Evolutionary conservation across 805 yeast species (phyloP).

Genomic region (Kodamaea jinghongensis): DNA sequence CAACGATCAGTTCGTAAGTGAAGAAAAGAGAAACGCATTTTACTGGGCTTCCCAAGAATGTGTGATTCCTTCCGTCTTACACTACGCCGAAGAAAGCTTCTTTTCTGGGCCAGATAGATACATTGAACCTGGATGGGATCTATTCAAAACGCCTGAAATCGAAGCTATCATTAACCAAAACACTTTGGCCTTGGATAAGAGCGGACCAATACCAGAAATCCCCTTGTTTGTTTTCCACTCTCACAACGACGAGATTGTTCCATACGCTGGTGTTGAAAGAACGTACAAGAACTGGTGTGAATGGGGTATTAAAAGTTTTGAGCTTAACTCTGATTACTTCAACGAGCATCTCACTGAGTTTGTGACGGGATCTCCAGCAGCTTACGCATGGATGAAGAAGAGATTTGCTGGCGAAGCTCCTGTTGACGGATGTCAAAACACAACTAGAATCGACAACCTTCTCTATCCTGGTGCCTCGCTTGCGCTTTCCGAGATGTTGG

Average conservation of each 20-base stretch:
- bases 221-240: conserved; percentile 12
- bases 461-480: conserved; percentile 35
- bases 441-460: conserved; percentile 48
- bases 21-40: not conserved
- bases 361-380: conserved; percentile 13
- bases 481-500: not conserved
- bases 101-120: not conserved
- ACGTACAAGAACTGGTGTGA: conserved; percentile 11
- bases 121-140: not conserved
- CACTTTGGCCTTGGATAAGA: not conserved
- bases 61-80: not conserved
- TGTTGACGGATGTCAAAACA: conserved; percentile 16
- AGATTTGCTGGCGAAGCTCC: conserved; percentile 14
- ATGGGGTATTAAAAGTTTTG: conserved; percentile 8
- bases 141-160: not conserved
- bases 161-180: not conserved
- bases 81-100: not conserved
- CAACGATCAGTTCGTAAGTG: not conserved
- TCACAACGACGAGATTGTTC: conserved; percentile 9
- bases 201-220: conserved; percentile 3
- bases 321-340: conserved; percentile 1
- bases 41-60: not conserved
- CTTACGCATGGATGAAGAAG: conserved; percentile 17
- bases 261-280: conserved; percentile 5
- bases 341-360: conserved; percentile 17